Evolutionary conservation across 495 filamentous ascomycete genomes (phyloP), one percentile per base, ranked within the genome.

Genomic region (Aspergillus nanangensis): DNA sequence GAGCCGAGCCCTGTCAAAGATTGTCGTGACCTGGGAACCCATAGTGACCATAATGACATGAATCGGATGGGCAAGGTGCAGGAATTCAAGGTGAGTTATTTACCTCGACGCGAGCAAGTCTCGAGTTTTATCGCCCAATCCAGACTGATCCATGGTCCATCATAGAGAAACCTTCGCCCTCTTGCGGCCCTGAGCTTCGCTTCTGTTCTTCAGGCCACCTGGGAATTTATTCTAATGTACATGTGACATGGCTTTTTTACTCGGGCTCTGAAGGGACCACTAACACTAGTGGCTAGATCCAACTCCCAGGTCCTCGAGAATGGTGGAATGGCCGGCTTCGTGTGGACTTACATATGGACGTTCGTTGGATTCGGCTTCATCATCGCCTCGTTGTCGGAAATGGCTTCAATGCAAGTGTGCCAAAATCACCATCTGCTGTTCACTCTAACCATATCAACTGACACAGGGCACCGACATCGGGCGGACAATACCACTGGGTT

Each of bases 121-220:
- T n/a, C n/a, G n/a, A n/a, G n/a, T n/a, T n/a, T n/a, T n/a, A n/a
- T n/a, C n/a, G n/a, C n/a, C n/a, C n/a, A n/a, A n/a, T n/a, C n/a
- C n/a, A n/a, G n/a, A n/a, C n/a, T n/a, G n/a, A n/a, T n/a, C n/a
- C n/a, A 9, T 40, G 17, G 20, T 21, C n/a, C n/a, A 20, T 14
- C 9, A 47, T 40, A 69, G 63, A 60, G 74, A 41, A 73, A 71
- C 36, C 72, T 74, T 49, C 60, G 63, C 8, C 73, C 73, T 25
- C 52, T 70, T 5, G 71, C 74, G 0, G 74, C 74, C 11, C 48
- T 76, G 8, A 67, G 69, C 7, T 76, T 75, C 49, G 67, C 67
- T 18, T 71, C 67, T 13, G 71, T 71, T 1, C 48, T 77, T 21
- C 70, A 75, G 58, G 65, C 67, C 4, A 72, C 69, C 13, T 77